Evolutionary conservation across 176 grass and related monocot genomes (phyloP).

Genomic region (Avena eriantha): DNA sequence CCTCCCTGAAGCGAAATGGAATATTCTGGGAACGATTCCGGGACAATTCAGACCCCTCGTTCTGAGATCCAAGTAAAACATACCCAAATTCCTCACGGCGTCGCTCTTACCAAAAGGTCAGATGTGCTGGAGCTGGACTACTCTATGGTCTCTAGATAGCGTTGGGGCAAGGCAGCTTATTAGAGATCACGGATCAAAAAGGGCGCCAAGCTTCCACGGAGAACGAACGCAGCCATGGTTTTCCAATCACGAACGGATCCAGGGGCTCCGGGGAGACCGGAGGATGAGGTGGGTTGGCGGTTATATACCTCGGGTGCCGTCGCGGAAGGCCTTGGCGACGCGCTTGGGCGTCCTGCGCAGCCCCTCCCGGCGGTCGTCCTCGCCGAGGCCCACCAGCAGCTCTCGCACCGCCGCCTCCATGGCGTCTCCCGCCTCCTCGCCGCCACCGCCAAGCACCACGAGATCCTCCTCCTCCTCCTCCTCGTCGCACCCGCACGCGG

Average conservation of each 20-base stretch:
- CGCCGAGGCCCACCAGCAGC: conserved; percentile 80
- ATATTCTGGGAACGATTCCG: conserved; percentile 5
- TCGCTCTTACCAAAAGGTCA: neutral
- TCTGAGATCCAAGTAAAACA: conserved; percentile 16
- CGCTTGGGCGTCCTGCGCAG: conserved; percentile 44
- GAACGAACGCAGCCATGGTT: neutral
- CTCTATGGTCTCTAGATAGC: neutral
- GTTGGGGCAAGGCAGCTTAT: neutral
- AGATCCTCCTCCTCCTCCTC: too few relatives aligned
- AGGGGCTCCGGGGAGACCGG: neutral
- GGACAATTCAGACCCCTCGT: neutral
- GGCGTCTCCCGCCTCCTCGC: conserved; percentile 36
- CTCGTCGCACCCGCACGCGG: conserved; percentile 43
- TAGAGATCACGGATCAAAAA: neutral
- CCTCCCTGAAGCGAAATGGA: neutral
- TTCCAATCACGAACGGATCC: conserved; percentile 34
- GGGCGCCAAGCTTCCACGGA: neutral
- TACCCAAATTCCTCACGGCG: conserved; percentile 19
- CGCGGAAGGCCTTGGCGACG: conserved; percentile 95
- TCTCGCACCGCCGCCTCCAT: conserved; percentile 66
- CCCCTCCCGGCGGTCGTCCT: conserved; percentile 55
- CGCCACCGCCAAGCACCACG: conserved; percentile 13
- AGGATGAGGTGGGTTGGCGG: neutral
- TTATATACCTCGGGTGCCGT: conserved; percentile 89
- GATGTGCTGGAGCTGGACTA: neutral